Evolutionary conservation across 331 rosid genomes (phyloP).

Genomic region (Arachis monticola): DNA sequence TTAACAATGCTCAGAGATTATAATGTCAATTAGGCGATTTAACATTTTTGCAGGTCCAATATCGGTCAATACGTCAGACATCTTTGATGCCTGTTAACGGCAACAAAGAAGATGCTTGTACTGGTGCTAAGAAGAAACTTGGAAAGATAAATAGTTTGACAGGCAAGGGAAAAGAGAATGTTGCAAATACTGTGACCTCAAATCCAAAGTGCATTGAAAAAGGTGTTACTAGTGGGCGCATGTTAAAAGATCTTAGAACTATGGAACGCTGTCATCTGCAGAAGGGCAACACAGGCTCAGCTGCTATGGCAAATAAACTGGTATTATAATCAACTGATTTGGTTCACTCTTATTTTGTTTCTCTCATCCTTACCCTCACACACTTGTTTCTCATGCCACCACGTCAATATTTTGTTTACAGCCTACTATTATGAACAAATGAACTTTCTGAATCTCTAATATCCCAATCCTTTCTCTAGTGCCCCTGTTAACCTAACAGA

Average conservation of each 20-base stretch:
- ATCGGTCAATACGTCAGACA: conserved; percentile 44
- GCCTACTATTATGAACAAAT: no score
- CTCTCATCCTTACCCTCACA: neutral
- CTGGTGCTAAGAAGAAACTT: conserved; percentile 49
- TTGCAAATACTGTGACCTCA: conserved; percentile 27
- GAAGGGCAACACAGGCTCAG: conserved; percentile 39
- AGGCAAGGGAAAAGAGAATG: conserved; percentile 60
- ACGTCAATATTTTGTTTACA: no score
- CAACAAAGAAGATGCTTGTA: conserved; percentile 32
- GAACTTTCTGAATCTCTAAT: no score
- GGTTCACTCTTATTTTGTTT: conserved; percentile 2
- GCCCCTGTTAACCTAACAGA: no score
- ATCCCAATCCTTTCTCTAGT: no score
- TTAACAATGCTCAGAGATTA: conserved; percentile 12
- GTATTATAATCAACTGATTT: conserved; percentile 18
- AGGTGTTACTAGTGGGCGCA: conserved; percentile 37
- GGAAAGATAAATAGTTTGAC: conserved; percentile 41
- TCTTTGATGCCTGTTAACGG: conserved; percentile 47
- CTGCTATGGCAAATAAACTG: conserved; percentile 35
- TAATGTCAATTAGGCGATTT: conserved; percentile 21
- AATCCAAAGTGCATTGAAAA: conserved; percentile 48
- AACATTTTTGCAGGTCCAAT: conserved; percentile 44
- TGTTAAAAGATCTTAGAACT: conserved; percentile 35
- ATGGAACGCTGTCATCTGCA: conserved; percentile 28
- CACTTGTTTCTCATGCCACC: no score